Conservation (phyloP, 2,329 filamentous ascomycete genomes). For the Cladophialophora bantiana region DNA sequence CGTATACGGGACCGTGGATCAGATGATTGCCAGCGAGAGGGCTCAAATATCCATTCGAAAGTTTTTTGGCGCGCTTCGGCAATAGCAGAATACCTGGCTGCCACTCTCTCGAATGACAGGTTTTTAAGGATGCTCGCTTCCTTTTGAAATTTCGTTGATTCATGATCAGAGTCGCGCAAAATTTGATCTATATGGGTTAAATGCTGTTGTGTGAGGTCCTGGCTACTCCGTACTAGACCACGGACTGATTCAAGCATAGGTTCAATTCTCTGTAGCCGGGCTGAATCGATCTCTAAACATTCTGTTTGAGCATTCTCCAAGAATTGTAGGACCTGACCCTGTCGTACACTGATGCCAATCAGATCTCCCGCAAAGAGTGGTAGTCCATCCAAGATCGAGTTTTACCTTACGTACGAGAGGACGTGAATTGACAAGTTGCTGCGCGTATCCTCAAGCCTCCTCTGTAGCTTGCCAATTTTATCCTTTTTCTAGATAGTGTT, state of each 20-base stretch:
- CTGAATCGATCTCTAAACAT: neutral
- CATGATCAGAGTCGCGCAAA: neutral
- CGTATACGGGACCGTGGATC: slow-evolving; percentile 3
- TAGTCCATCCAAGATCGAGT: neutral
- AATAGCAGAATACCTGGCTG: slow-evolving; percentile 5
- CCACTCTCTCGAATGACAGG: slow-evolving; percentile 1
- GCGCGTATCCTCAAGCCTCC: neutral
- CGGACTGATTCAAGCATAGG: slow-evolving; percentile 9
- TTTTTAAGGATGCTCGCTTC: neutral
- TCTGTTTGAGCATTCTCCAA: neutral
- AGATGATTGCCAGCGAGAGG: neutral
- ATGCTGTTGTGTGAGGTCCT: neutral
- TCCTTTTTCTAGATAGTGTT: slow-evolving; percentile 5
- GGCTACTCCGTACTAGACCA: neutral
- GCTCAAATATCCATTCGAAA: slow-evolving; percentile 9
- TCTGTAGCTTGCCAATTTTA: neutral
- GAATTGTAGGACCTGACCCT: neutral
- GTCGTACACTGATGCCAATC: neutral
- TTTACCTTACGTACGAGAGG: slow-evolving; percentile 2
- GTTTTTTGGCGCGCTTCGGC: slow-evolving; percentile 1
- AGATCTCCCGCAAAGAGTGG: neutral
- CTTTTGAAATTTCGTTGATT: neutral
- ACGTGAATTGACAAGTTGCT: slow-evolving; percentile 8
- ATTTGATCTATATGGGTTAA: neutral
- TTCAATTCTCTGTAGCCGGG: neutral